Percentiles rank a stretch among this genome's conserved stretches.
phyloP scores from a whole-genome alignment of 176 grass and related monocot genomes.

The Lolium rigidum region DNA sequence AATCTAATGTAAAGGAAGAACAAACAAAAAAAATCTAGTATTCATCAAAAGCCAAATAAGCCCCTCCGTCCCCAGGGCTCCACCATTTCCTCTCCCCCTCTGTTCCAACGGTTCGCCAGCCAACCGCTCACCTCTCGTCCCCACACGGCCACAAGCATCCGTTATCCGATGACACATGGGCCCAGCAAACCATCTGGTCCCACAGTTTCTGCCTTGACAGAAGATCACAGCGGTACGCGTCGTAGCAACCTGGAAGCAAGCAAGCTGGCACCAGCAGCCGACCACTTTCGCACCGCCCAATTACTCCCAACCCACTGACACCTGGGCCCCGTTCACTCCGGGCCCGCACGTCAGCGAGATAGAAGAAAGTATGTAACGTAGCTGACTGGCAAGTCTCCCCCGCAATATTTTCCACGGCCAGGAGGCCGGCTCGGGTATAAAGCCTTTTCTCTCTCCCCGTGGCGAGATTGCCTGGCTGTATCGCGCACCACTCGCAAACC shows the following conservation, averaged over 20 bases:
- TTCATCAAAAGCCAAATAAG: constrained; percentile 18
- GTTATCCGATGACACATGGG: neutral
- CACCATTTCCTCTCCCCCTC: neutral
- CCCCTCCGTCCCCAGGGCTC: neutral
- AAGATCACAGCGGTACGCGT: neutral
- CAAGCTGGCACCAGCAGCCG: constrained; percentile 44
- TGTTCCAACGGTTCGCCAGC: constrained; percentile 22
- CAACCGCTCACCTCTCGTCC: neutral
- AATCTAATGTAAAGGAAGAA: neutral
- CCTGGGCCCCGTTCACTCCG: accelerated
- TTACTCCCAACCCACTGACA: neutral
- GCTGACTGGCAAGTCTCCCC: neutral
- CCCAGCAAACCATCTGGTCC: accelerated
- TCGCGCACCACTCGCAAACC: constrained; percentile 32
- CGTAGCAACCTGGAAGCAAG: neutral
- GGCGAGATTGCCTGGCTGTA: constrained; percentile 42
- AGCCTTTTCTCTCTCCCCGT: neutral
- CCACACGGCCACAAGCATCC: neutral
- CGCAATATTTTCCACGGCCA: neutral
- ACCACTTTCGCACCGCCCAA: neutral
- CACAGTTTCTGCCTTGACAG: neutral
- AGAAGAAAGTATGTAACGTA: neutral
- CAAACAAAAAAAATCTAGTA: neutral
- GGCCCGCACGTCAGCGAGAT: neutral
- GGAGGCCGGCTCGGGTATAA: constrained; percentile 25